Evolutionary conservation across 1,284 basidiomycete species (phyloP).

Genomic region (Papiliotrema flavescens): DNA sequence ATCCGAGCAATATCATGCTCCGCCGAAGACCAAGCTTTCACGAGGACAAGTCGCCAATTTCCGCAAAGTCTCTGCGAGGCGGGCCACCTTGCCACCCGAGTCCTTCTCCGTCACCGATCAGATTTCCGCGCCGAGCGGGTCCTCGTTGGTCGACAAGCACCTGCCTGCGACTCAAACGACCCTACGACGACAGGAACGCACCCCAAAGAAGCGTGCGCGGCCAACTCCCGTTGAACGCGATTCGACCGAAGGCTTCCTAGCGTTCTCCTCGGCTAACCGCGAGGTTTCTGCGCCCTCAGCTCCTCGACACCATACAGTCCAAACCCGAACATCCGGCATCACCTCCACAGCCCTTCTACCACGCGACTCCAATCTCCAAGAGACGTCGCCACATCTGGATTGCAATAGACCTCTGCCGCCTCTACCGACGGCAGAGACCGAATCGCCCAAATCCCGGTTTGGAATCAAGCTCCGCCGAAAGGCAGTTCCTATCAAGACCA

Average conservation of each 20-base stretch:
- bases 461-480: not conserved
- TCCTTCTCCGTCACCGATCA: not conserved
- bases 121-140: not conserved
- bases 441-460: not conserved
- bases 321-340: not conserved
- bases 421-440: not conserved
- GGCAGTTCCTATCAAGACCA: too few species aligned
- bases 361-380: not conserved
- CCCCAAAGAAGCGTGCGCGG: too few species aligned
- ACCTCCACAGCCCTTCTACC: not conserved
- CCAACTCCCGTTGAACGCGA: not conserved
- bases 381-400: not conserved
- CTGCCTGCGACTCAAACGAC: not conserved
- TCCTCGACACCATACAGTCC: too few species aligned
- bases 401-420: not conserved
- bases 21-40: not conserved
- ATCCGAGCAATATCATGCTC: not conserved
- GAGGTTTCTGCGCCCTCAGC: too few species aligned
- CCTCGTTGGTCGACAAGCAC: not conserved
- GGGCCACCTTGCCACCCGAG: not conserved
- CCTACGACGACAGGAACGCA: not conserved
- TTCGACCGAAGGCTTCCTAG: not conserved
- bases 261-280: too few species aligned
- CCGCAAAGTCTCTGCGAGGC: not conserved
- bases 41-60: slow-evolving; percentile 1